A percentile compares a stretch with the other conserved stretches of the same genome.
Conservation (phyloP, 2,329 filamentous ascomycete genomes). For the Clonostachys sp. region DNA sequence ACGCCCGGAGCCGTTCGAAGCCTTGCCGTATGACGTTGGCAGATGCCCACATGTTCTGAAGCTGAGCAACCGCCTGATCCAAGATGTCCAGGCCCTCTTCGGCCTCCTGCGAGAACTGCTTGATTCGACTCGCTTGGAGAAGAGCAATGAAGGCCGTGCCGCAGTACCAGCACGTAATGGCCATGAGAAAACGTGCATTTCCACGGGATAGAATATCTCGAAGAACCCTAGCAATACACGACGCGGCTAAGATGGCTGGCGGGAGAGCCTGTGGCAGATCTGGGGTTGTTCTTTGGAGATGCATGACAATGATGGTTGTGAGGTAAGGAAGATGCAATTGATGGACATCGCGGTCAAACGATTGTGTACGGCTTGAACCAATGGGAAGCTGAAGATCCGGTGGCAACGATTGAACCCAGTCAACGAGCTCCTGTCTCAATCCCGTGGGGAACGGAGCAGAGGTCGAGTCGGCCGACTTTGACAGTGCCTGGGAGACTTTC, state of each 20-base stretch:
- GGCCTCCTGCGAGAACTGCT: too few species aligned
- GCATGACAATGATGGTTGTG: conserved; percentile 31
- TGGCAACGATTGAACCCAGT: conserved; percentile 26
- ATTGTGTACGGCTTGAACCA: conserved; percentile 13
- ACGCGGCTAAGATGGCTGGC: conserved; percentile 28
- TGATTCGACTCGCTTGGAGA: conserved; percentile 19
- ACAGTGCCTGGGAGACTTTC: too few species aligned
- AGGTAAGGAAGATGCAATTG: conserved; percentile 35
- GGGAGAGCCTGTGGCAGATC: conserved; percentile 27
- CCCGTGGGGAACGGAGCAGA: too few species aligned
- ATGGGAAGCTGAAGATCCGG: conserved; percentile 23
- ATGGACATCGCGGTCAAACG: conserved; percentile 32
- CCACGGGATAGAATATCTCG: conserved; percentile 30
- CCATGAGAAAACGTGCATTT: conserved; percentile 31
- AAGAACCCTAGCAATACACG: conserved; percentile 29
- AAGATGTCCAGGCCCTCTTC: too few species aligned
- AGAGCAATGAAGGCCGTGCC: conserved; percentile 33
- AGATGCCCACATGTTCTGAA: too few species aligned
- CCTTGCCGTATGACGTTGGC: too few species aligned
- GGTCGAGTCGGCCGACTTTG: too few species aligned
- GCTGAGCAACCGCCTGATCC: too few species aligned
- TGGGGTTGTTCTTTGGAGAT: conserved; percentile 24
- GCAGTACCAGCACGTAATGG: conserved; percentile 36
- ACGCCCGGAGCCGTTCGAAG: too few species aligned
- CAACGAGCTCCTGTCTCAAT: conserved; percentile 22